phyloP scores from a whole-genome alignment of 768 basidiomycete genomes.

The Lyophyllum decastes region DNA sequence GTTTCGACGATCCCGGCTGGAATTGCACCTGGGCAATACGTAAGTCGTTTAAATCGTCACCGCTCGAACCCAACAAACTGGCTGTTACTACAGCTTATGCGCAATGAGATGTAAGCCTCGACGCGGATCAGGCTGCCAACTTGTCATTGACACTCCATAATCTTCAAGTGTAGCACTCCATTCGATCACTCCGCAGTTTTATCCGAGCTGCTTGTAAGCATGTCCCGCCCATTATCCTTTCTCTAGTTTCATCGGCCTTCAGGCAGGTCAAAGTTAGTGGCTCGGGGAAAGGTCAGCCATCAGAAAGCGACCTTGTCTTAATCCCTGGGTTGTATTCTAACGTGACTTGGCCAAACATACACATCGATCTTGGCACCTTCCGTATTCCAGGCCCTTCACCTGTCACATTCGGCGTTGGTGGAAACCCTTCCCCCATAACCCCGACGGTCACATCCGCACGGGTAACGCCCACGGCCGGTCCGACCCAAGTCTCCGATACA shows the following conservation, averaged over 20 bases:
- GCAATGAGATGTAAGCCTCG: conserved; percentile 45
- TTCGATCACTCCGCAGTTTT: conserved; percentile 43
- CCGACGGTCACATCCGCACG: conserved; percentile 14
- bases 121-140: not conserved
- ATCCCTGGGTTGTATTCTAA: conserved; percentile 35
- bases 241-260: not conserved
- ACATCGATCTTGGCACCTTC: conserved; percentile 32
- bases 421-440: conserved; percentile 8
- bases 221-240: not conserved
- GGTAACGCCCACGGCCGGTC: conserved; percentile 9
- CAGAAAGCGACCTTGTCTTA: conserved; percentile 31
- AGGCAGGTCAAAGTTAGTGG: conserved; percentile 40
- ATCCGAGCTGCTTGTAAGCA: conserved; percentile 51
- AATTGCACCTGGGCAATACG: conserved; percentile 49
- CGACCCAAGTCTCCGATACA: not conserved
- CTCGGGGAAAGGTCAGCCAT: conserved; percentile 35
- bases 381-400: conserved; percentile 37
- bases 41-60: conserved; percentile 25
- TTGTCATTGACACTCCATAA: conserved; percentile 6
- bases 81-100: conserved; percentile 35
- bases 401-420: conserved; percentile 29
- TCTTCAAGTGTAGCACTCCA: conserved; percentile 44
- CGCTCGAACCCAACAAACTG: not conserved
- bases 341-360: conserved; percentile 38
- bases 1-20: conserved; percentile 42